Conservation (phyloP, 495 filamentous ascomycete genomes). For the Penicillium cosmopolitanum region DNA sequence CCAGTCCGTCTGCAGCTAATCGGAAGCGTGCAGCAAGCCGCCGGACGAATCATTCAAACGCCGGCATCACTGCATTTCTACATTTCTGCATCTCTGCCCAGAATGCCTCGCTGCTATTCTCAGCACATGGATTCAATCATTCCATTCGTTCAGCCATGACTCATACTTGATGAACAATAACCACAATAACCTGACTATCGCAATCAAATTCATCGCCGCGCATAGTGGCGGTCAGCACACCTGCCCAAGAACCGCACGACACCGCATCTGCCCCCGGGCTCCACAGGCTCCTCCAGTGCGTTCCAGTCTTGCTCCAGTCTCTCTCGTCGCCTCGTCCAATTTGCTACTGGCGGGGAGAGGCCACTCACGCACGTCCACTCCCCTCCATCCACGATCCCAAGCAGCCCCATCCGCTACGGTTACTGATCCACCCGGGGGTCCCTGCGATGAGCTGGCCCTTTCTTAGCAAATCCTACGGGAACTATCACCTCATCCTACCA, state of each 20-base stretch:
- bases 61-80: not conserved
- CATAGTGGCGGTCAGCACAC: conserved; percentile 29
- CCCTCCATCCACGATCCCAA: conserved; percentile 12
- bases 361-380: conserved; percentile 13
- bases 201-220: not conserved
- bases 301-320: not conserved
- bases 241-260: conserved; percentile 6
- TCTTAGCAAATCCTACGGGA: not conserved
- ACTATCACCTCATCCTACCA: not conserved
- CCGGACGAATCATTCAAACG: conserved; percentile 6
- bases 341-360: conserved; percentile 2
- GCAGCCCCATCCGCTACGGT: conserved; percentile 5
- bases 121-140: not conserved
- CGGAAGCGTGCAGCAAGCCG: conserved; percentile 8
- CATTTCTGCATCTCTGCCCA: conserved; percentile 12
- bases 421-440: conserved; percentile 24
- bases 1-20: conserved; percentile 10
- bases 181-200: not conserved
- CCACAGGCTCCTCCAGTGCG: not conserved
- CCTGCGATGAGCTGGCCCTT: conserved; percentile 48
- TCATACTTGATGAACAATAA: conserved; percentile 2
- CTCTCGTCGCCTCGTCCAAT: conserved; percentile 2
- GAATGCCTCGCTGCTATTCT: not conserved
- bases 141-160: not conserved
- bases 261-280: conserved; percentile 2